These are phyloP conservation scores for Hyaloscypha variabilis DNA, from an alignment of 495 filamentous ascomycete species.

Conservation along the genomic window DNA sequence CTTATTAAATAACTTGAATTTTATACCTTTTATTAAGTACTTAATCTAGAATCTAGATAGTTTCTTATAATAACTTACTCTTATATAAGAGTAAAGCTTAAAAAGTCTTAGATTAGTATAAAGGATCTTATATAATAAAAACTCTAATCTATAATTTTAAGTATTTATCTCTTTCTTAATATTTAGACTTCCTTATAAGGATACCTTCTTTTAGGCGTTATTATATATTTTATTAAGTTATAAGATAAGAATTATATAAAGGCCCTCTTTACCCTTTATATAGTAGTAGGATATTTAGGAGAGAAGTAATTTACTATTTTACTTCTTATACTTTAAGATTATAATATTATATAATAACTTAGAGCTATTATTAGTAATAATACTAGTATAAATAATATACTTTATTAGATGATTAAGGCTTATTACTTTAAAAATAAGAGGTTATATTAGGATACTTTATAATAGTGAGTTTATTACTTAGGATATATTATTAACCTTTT, in stretches of 20 bases:
- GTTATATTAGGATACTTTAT: too few species aligned
- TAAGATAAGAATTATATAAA: neutral
- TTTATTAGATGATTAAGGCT: too few species aligned
- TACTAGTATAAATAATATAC: neutral
- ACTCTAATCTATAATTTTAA: neutral
- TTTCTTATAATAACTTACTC: neutral
- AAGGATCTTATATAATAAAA: too few species aligned
- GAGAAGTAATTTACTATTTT: neutral
- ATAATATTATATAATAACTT: neutral
- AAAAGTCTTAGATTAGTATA: neutral
- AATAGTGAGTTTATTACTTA: too few species aligned
- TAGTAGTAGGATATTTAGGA: neutral
- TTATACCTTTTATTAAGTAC: slow-evolving; percentile 4
- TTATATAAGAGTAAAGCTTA: neutral
- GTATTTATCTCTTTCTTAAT: neutral
- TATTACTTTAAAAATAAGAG: too few species aligned
- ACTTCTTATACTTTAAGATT: neutral
- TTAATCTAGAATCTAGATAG: neutral
- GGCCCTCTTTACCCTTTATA: neutral
- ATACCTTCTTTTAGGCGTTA: neutral
- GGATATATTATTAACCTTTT: too few species aligned
- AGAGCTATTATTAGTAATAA: neutral
- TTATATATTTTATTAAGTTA: neutral
- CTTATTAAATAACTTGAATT: slow-evolving; percentile 1
- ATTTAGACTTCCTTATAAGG: neutral